phyloP scores from a whole-genome alignment of 805 yeast genomes.

The Myxozyma nipponensis region DNA sequence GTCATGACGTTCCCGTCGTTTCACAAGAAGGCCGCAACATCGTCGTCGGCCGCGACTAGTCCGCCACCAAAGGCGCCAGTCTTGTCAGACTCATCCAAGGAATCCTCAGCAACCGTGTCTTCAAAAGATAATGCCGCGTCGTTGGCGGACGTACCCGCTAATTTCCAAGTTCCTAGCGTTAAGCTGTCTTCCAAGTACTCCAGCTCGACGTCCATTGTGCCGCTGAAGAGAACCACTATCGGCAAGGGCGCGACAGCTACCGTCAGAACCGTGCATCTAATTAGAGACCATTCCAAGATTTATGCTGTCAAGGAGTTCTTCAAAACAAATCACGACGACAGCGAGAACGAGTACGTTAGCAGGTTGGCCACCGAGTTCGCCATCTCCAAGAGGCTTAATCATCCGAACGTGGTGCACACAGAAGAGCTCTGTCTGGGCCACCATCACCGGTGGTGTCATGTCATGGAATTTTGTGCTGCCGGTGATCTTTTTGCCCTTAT shows the following conservation, averaged over 20 bases:
- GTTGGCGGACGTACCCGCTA: slow-evolving; percentile 8
- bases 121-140: too few relatives aligned
- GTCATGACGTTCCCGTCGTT: background rate
- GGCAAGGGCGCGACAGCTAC: slow-evolving; percentile 39
- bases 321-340: slow-evolving; percentile 58
- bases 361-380: slow-evolving; percentile 79
- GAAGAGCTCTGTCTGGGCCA: slow-evolving; percentile 49
- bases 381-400: slow-evolving; percentile 72
- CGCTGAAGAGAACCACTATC: slow-evolving; percentile 23
- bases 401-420: slow-evolving; percentile 71
- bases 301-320: slow-evolving; percentile 89
- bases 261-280: slow-evolving; percentile 30
- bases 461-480: slow-evolving; percentile 75
- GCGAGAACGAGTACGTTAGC: slow-evolving; percentile 50
- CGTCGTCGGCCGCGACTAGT: background rate
- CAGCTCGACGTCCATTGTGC: slow-evolving; percentile 6
- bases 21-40: background rate
- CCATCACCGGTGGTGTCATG: slow-evolving; percentile 35
- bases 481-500: slow-evolving; percentile 80
- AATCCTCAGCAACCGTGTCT: slow-evolving; percentile 1
- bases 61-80: background rate
- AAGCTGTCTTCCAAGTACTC: slow-evolving; percentile 26
- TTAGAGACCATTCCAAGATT: slow-evolving; percentile 34
- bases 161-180: slow-evolving; percentile 18
- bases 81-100: too few relatives aligned